Evolutionary conservation across 116 monocot genomes (phyloP).

Genomic region (Iris pallida): DNA sequence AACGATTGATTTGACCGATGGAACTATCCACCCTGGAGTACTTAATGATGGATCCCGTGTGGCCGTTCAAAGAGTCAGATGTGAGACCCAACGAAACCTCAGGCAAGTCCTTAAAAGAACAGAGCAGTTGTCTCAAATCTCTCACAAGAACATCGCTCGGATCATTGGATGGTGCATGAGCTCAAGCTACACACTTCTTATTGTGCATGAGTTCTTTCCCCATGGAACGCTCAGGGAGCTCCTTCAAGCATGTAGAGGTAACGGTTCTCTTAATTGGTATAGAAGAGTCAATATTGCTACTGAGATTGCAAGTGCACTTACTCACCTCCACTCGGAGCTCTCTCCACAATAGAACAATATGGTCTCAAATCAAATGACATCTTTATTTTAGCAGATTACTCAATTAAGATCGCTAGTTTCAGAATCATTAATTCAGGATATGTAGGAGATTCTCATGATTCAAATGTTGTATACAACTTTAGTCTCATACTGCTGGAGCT

Average conservation of each 20-base stretch:
- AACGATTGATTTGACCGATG: constrained; percentile 27
- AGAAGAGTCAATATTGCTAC: constrained; percentile 55
- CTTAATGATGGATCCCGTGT: constrained; percentile 61
- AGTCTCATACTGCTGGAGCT: constrained; percentile 66
- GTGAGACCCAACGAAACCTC: constrained; percentile 29
- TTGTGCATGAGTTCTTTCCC: constrained; percentile 62
- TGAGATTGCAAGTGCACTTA: constrained; percentile 58
- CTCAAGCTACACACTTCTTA: constrained; percentile 34
- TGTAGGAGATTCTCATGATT: constrained; percentile 16
- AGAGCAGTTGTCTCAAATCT: constrained; percentile 44
- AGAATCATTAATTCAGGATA: constrained; percentile 40
- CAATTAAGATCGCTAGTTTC: constrained; percentile 51
- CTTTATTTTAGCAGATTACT: constrained; percentile 30
- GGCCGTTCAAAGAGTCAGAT: constrained; percentile 61
- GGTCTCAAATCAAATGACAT: constrained; percentile 61
- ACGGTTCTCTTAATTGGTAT: constrained; percentile 48
- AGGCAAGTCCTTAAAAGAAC: constrained; percentile 37
- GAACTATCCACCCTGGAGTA: constrained; percentile 42
- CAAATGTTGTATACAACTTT: constrained; percentile 41
- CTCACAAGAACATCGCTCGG: constrained; percentile 55
- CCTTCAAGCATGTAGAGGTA: constrained; percentile 20
- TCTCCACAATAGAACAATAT: constrained; percentile 38
- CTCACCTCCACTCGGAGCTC: constrained; percentile 49
- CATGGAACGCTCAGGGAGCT: constrained; percentile 49
- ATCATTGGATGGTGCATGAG: constrained; percentile 63